Conservation (phyloP, 257 asterid genomes). For the Salvia splendens region DNA sequence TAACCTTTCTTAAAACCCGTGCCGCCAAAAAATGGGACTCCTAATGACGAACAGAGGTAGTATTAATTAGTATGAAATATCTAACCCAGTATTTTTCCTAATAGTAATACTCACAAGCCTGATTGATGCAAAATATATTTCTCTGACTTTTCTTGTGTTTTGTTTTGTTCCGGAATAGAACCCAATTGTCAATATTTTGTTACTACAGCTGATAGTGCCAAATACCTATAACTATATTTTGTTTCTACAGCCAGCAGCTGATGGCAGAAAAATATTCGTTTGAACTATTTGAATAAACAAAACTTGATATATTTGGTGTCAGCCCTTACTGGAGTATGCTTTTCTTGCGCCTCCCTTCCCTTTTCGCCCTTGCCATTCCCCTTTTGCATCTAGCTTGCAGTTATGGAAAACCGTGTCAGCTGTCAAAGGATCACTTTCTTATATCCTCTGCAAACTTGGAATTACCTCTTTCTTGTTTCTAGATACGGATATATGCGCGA, state of each 20-base stretch:
- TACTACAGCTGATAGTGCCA: too few relatives aligned
- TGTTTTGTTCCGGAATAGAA: not conserved
- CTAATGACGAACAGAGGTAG: too few relatives aligned
- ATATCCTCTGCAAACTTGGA: constrained; percentile 43
- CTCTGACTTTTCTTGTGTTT: not conserved
- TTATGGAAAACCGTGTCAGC: constrained; percentile 28
- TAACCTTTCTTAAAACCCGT: too few relatives aligned
- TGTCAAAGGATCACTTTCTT: constrained; percentile 29
- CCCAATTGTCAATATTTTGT: not conserved
- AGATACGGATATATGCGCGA: constrained; percentile 83
- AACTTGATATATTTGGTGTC: constrained; percentile 15
- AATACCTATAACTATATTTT: not conserved
- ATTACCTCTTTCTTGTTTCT: constrained; percentile 52
- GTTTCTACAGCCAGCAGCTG: not conserved
- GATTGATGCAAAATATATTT: not conserved
- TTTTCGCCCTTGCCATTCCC: constrained; percentile 16
- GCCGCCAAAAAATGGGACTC: too few relatives aligned
- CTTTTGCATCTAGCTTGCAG: constrained; percentile 27
- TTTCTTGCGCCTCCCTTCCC: not conserved
- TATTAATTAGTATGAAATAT: not conserved
- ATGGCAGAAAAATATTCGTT: not conserved
- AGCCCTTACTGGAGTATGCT: not conserved
- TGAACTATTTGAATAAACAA: constrained; percentile 14
- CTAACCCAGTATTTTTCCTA: not conserved
- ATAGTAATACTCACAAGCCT: not conserved